Percentiles rank a stretch among this genome's conserved stretches.
These are phyloP conservation scores for Neospermospora avenae DNA, from an alignment of 2,329 filamentous ascomycete genomes.

Conservation along the genomic window DNA sequence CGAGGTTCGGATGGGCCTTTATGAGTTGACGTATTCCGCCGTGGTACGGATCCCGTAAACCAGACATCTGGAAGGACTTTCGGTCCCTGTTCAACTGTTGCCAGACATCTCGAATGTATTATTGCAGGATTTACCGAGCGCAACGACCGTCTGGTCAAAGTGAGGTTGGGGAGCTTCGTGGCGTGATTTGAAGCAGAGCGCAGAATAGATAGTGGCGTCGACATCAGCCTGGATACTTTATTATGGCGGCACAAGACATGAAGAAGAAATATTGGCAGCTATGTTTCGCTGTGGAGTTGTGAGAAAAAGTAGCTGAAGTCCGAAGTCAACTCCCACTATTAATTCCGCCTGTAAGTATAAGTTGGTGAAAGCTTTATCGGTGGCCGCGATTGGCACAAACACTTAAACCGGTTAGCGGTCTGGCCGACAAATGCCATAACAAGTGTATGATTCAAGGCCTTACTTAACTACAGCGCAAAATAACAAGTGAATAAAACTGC, in stretches of 20 bases:
- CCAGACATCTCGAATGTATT: slow-evolving; percentile 21
- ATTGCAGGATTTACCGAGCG: slow-evolving; percentile 6
- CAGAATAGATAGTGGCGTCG: slow-evolving; percentile 25
- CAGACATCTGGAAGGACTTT: slow-evolving; percentile 39
- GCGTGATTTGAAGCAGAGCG: slow-evolving; percentile 25
- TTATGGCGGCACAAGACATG: slow-evolving; percentile 1
- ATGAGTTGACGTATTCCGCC: slow-evolving; percentile 11
- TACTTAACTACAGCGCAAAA: no score
- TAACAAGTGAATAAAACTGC: no score
- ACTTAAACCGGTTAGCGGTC: slow-evolving; percentile 8
- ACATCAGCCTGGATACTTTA: slow-evolving; percentile 31
- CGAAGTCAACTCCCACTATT: no score
- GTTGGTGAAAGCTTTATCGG: slow-evolving; percentile 8
- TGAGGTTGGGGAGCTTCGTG: slow-evolving; percentile 15
- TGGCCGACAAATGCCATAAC: neutral
- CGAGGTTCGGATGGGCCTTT: slow-evolving; percentile 24
- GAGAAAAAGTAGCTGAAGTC: neutral
- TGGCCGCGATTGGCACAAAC: slow-evolving; percentile 12
- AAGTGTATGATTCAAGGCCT: no score
- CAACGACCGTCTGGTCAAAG: slow-evolving; percentile 9
- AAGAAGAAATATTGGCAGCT: neutral
- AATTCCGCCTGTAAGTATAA: neutral
- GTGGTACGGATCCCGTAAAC: slow-evolving; percentile 41
- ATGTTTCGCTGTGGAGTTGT: neutral
- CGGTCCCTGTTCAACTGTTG: slow-evolving; percentile 27